These are phyloP conservation scores for Exophiala oligosperma DNA, from an alignment of 2,329 filamentous ascomycete genomes.

Conservation along the genomic window DNA sequence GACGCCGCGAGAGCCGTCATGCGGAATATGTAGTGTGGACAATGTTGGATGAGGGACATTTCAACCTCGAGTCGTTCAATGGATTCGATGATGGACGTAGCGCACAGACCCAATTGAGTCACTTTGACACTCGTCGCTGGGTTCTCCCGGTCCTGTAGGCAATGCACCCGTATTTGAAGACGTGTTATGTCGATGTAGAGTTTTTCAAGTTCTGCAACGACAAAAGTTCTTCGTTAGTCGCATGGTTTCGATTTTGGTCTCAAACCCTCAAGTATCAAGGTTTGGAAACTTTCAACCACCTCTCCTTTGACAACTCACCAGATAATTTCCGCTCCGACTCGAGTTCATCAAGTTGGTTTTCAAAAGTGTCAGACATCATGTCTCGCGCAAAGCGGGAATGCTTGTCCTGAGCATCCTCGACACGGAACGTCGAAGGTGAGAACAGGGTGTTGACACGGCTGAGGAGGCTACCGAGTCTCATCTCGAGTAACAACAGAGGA, in stretches of 20 bases:
- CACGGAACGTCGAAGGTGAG: background rate
- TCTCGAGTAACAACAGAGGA: slow-evolving; percentile 34
- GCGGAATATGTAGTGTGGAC: slow-evolving; percentile 32
- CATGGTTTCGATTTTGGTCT: background rate
- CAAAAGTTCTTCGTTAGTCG: background rate
- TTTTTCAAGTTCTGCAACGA: background rate
- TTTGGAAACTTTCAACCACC: no score
- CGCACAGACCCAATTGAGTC: background rate
- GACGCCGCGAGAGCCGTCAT: slow-evolving; percentile 32
- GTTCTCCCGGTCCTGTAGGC: background rate
- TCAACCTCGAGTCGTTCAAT: background rate
- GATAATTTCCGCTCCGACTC: slow-evolving; percentile 31
- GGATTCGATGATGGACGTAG: background rate
- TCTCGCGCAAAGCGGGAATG: slow-evolving; percentile 39
- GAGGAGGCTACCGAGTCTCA: slow-evolving; percentile 21
- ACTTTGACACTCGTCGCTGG: background rate
- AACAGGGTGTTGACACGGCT: slow-evolving; percentile 1
- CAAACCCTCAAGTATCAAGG: no score
- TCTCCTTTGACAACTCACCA: background rate
- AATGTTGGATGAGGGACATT: slow-evolving; percentile 1
- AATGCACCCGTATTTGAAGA: slow-evolving; percentile 1
- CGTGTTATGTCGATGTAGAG: slow-evolving; percentile 1
- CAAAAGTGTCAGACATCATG: slow-evolving; percentile 37
- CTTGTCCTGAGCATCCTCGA: slow-evolving; percentile 32
- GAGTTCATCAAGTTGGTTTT: slow-evolving; percentile 36